These are phyloP conservation scores for Arxiozyma heterogenica DNA, from an alignment of 1,139 yeast genomes.

Conservation along the genomic window DNA sequence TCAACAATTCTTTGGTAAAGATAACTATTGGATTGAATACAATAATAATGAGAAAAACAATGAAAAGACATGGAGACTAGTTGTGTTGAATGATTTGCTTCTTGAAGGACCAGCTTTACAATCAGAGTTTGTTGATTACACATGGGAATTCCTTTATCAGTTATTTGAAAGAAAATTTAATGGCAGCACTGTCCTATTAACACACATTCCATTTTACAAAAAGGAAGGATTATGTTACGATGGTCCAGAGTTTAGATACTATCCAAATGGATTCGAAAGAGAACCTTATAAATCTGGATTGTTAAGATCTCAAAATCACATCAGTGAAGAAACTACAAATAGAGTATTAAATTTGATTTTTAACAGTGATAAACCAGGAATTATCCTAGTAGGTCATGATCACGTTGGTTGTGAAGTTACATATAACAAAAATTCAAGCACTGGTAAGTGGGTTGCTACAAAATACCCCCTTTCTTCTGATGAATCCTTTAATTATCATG, in stretches of 20 bases:
- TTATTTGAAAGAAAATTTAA: conserved; percentile 45
- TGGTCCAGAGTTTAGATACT: conserved; percentile 67
- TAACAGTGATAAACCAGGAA: conserved; percentile 56
- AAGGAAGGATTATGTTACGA: conserved; percentile 73
- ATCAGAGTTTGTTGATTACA: conserved; percentile 53
- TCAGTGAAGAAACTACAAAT: conserved; percentile 57
- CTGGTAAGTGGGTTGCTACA: conserved; percentile 49
- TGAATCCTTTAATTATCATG: conserved; percentile 27
- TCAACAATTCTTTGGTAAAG: conserved; percentile 64
- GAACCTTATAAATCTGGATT: conserved; percentile 63
- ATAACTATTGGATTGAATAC: conserved; percentile 71
- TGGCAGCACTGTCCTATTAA: conserved; percentile 75
- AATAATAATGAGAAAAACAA: conserved; percentile 40
- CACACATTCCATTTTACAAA: conserved; percentile 87
- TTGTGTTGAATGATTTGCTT: conserved; percentile 73
- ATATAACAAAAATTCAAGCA: conserved; percentile 41
- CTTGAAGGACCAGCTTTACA: conserved; percentile 88
- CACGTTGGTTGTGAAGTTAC: conserved; percentile 84
- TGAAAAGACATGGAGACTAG: conserved; percentile 69
- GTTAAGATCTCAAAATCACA: conserved; percentile 80
- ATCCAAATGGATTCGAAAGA: conserved; percentile 41
- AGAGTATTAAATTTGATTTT: conserved; percentile 61
- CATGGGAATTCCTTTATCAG: conserved; percentile 63
- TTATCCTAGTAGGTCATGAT: conserved; percentile 89
- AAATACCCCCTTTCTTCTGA: conserved; percentile 27